A percentile compares a stretch with the other conserved stretches of the same genome.
Evolutionary conservation across 192 early-diverging fungal species (phyloP).

Genomic region (Chytriomyces sp.): DNA sequence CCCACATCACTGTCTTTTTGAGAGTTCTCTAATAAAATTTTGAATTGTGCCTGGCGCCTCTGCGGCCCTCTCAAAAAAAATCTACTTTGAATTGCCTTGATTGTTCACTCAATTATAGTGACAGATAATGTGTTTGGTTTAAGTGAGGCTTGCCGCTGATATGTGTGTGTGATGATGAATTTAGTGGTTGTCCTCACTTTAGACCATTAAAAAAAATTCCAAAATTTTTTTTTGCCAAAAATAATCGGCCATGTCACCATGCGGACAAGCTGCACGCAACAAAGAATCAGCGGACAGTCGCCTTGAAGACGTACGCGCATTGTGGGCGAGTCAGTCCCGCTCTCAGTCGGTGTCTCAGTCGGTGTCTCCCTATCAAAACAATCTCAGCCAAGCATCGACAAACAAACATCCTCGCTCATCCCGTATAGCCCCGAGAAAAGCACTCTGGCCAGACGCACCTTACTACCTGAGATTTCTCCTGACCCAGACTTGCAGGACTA

Average conservation of each 20-base stretch:
- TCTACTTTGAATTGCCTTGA: too few relatives aligned
- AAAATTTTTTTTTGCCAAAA: not conserved
- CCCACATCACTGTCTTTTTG: too few relatives aligned
- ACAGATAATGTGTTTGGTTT: too few relatives aligned
- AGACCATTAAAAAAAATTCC: too few relatives aligned
- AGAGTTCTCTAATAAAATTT: too few relatives aligned
- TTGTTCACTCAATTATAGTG: too few relatives aligned
- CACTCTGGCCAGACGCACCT: not conserved
- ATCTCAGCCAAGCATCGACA: constrained; percentile 10
- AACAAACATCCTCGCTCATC: not conserved
- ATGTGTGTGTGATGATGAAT: too few relatives aligned
- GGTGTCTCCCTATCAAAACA: not conserved
- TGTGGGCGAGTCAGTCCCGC: constrained; percentile 8
- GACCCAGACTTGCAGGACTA: constrained; percentile 3
- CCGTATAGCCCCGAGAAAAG: not conserved
- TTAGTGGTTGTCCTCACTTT: too few relatives aligned
- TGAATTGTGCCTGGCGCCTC: too few relatives aligned
- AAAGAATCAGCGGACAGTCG: not conserved
- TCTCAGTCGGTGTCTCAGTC: constrained; percentile 1
- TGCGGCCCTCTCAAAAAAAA: too few relatives aligned
- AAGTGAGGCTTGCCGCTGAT: too few relatives aligned
- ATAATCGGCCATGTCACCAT: too few relatives aligned
- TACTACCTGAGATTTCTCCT: not conserved
- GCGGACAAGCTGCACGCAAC: not conserved
- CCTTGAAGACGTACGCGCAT: not conserved